Conservation (phyloP, 805 yeast species). For the Candida arabinofermentans region DNA sequence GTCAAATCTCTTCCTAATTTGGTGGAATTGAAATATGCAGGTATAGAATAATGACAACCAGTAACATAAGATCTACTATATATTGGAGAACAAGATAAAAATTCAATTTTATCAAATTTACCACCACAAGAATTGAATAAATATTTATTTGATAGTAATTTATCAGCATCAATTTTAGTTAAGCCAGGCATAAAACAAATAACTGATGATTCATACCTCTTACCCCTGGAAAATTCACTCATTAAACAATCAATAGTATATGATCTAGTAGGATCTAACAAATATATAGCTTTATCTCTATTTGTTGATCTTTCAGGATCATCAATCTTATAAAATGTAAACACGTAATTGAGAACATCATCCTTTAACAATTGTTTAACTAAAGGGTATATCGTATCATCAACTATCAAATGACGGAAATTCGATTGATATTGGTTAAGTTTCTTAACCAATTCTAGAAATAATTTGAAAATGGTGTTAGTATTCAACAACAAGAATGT, state of each 20-base stretch:
- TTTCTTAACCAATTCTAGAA: conserved; percentile 19
- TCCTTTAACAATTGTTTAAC: conserved; percentile 23
- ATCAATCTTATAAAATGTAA: conserved; percentile 28
- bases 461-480: no score
- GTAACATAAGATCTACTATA: conserved; percentile 73
- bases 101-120: conserved; percentile 30
- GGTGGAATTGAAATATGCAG: conserved; percentile 70
- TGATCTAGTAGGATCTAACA: conserved; percentile 58
- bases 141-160: conserved; percentile 12
- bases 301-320: conserved; percentile 26
- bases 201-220: conserved; percentile 73
- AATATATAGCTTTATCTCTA: conserved; percentile 65
- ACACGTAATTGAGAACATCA: conserved; percentile 27
- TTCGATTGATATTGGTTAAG: conserved; percentile 16
- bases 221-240: conserved; percentile 66
- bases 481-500: no score
- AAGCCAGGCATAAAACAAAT: conserved; percentile 68
- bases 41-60: conserved; percentile 57
- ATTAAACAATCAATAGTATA: conserved; percentile 72
- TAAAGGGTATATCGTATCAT: conserved; percentile 25
- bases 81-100: conserved; percentile 53
- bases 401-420: conserved; percentile 30
- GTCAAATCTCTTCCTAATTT: conserved; percentile 59
- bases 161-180: conserved; percentile 13
- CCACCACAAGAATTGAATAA: conserved; percentile 21